These are phyloP conservation scores for Pseudocercospora fijiensis DNA, from an alignment of 2,329 filamentous ascomycete genomes.

Conservation along the genomic window DNA sequence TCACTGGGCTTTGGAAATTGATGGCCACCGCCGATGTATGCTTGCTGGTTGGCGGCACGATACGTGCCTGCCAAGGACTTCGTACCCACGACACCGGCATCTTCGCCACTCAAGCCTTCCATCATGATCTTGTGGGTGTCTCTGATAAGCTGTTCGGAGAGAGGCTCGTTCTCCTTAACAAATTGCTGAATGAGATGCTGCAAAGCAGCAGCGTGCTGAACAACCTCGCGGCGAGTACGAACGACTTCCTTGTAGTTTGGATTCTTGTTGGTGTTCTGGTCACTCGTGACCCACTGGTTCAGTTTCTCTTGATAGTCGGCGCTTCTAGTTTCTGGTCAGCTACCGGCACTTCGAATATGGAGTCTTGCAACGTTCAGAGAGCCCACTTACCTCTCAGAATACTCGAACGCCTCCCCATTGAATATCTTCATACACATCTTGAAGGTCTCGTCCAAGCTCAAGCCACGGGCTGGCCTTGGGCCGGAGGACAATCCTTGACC, in stretches of 20 bases:
- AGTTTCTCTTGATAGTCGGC: neutral
- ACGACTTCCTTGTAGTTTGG: neutral
- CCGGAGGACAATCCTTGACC: neutral
- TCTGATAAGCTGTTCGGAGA: neutral
- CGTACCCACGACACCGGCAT: neutral
- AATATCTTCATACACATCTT: neutral
- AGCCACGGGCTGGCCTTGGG: neutral
- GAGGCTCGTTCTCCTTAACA: neutral
- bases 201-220: neutral
- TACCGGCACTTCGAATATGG: no score
- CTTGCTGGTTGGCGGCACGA: neutral
- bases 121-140: neutral
- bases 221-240: neutral
- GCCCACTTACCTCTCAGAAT: neutral
- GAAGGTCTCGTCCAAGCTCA: neutral
- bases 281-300: neutral
- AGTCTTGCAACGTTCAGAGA: neutral
- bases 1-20: neutral
- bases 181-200: neutral
- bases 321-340: no score
- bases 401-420: neutral
- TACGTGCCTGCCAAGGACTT: neutral
- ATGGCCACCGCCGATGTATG: neutral
- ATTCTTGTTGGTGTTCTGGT: neutral
- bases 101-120: neutral